Percentiles rank a stretch among this genome's conserved stretches.
These are phyloP conservation scores for Groenewaldozyma sp. DNA, from an alignment of 1,139 yeast species.

Conservation along the genomic window DNA sequence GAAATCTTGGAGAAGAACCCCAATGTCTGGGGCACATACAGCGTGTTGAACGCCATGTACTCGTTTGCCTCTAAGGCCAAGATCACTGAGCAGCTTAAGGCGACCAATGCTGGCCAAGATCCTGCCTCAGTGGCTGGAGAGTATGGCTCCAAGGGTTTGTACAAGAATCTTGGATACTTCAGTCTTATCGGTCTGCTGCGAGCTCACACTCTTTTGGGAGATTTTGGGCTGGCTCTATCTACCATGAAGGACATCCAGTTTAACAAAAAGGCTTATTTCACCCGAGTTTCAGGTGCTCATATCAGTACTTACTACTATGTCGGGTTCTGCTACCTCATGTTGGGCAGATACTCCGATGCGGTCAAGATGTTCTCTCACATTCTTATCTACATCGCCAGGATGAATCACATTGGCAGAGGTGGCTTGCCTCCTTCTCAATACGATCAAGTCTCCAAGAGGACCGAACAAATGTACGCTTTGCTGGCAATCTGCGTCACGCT, in stretches of 20 bases:
- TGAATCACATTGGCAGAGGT: slow-evolving; percentile 34
- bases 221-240: slow-evolving; percentile 39
- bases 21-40: slow-evolving; percentile 40
- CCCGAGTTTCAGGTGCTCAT: slow-evolving; percentile 40
- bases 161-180: slow-evolving; percentile 41
- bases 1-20: slow-evolving; percentile 32
- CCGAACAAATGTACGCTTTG: slow-evolving; percentile 45
- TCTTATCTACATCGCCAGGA: slow-evolving; percentile 37
- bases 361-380: slow-evolving; percentile 41
- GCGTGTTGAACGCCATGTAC: slow-evolving; percentile 40
- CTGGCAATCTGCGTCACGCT: slow-evolving; percentile 39
- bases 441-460: slow-evolving; percentile 38
- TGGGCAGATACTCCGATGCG: slow-evolving; percentile 42
- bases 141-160: slow-evolving; percentile 35
- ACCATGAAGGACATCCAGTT: slow-evolving; percentile 40
- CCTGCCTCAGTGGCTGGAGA: slow-evolving; percentile 35
- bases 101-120: slow-evolving; percentile 29
- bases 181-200: slow-evolving; percentile 40
- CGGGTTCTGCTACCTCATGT: slow-evolving; percentile 42
- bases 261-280: slow-evolving; percentile 36
- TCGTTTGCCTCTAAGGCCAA: slow-evolving; percentile 38
- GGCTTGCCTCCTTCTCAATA: slow-evolving; percentile 31
- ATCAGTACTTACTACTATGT: slow-evolving; percentile 43
- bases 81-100: slow-evolving; percentile 36
- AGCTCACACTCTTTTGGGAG: slow-evolving; percentile 41